Evolutionary conservation across 1,139 yeast species (phyloP).

Genomic region (Geotrichum macrosporum): DNA sequence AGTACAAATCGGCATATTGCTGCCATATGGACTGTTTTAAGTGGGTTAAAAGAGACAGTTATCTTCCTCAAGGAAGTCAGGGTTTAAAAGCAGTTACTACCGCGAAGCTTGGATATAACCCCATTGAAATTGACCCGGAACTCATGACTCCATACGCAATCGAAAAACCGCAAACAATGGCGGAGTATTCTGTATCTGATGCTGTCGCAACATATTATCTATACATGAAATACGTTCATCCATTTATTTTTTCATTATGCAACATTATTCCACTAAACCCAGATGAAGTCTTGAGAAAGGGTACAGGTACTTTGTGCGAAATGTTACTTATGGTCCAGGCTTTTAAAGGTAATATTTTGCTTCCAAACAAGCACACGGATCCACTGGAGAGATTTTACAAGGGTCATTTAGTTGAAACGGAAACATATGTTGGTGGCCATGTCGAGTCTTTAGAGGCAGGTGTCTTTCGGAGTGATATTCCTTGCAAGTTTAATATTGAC

Average conservation of each 20-base stretch:
- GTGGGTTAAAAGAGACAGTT: constrained; percentile 99
- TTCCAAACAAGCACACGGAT: constrained; percentile 91
- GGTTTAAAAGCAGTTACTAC: constrained; percentile 98
- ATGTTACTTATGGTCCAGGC: constrained; percentile 98
- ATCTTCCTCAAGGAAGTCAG: constrained; percentile 96
- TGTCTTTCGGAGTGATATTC: constrained; percentile 86
- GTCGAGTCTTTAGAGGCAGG: constrained; percentile 98
- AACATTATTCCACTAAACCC: constrained; percentile 95
- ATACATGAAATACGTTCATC: constrained; percentile 95
- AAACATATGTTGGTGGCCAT: constrained; percentile 98
- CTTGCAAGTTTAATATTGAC: constrained; percentile 70
- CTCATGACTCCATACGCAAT: constrained; percentile 96
- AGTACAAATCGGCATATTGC: constrained; percentile 88
- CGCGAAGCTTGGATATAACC: constrained; percentile 91
- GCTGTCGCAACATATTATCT: constrained; percentile 98
- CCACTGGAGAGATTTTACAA: constrained; percentile 90
- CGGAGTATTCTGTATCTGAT: constrained; percentile 98
- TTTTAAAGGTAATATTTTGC: constrained; percentile 63
- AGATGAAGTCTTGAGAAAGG: constrained; percentile 92
- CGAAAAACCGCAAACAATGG: constrained; percentile 84
- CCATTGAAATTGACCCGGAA: constrained; percentile 95
- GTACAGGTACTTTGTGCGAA: constrained; percentile 98
- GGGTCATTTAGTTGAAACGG: constrained; percentile 90
- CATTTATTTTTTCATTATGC: constrained; percentile 92
- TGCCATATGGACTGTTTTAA: constrained; percentile 96